Base-by-base conservation (phyloP, 2,329 filamentous ascomycete species). In the Macrophomina phaseolina region DNA sequence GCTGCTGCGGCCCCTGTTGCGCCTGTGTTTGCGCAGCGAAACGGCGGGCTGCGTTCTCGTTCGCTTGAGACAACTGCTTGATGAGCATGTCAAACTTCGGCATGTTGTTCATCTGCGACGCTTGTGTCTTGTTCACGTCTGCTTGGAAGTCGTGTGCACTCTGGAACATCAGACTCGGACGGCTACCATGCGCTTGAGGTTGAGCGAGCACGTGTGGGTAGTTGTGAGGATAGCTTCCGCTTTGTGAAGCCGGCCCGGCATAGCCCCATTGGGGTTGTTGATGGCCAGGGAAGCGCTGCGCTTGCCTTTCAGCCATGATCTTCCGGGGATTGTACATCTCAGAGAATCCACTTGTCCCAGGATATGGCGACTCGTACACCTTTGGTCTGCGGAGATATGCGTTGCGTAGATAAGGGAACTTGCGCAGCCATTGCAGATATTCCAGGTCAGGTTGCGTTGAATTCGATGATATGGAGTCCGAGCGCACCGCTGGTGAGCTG, bases 321-420 rank as follows among this genome's bases (percentile, higher is more conserved):
- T 38, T 60, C 11, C 55, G 53, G n/a, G 64, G 64, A 36, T 66
- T 56, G 45, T 66, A 66, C 9, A 53, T 45, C 28, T 62, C 65
- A 18, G 65, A 67, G 32, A 67, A 67, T 12, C 65, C 65, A 28
- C 48, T 63, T 8, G 49, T 62, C 6, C 65, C 65, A 38, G 65
- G 65, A 32, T 83, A 83, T 67, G 81, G 81, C 69, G 81, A 82
- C 64, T 80, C 77, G 74, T 83, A 83, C 73, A 77, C 78, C 72
- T 80, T 79, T 69, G 78, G 77, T 73, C 79, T 75, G 67, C 81
- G 75, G 60, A 80, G 77, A 71, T 79, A 82, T 64, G 79, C 78
- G 68, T 82, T 81, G 66, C 76, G 76, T 40, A 83, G 74, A 70
- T 82, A 82, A 11, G 81, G 81, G 68, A 81, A 83, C 66, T 80